Evolutionary conservation across 345 rosid species (phyloP), one percentile per base, ranked within the genome.

Genomic region (Gossypium mustelinum): DNA sequence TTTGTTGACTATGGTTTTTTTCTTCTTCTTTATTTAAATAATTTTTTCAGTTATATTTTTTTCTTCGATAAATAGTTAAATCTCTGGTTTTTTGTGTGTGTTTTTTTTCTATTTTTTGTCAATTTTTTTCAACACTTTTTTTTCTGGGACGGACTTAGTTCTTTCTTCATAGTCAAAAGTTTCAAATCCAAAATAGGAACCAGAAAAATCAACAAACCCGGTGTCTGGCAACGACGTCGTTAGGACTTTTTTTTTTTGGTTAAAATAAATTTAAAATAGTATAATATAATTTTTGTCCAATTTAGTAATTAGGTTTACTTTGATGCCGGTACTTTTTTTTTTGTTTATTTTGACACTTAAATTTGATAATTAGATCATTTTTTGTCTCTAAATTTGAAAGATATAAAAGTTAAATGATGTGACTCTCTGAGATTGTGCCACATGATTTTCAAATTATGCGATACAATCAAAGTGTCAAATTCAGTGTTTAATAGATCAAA

Each of bases 1-100:
- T 85, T 90, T 88, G 89, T 85, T 88, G 90, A 90, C 90, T 82
- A 63, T 68, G 76, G 61, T 72, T 59, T 50, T 29, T 9, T 25
- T 47, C 4, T 9, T 34, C 50, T 45, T 47, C 22, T 6, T 80
- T 47, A 3, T 11, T 48, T 48, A 29, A 24, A 51, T 9, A 60
- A 34, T 12, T 75, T 65, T 72, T 43, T 70, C 14, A 76, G 34
- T 75, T 0, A 34, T 34, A 0, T 3, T 58, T 75, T 62, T 22
- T 58, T 64, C 60, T 65, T 41, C 66, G 52, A 63, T 39, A 20
- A 55, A 14, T 48, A 3, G 29, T 20, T 29, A 34, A 68, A 34
- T 60, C 50, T 11, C 44, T 54, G 11, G 17, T 8, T 41, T 62
- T 54, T 27, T 29, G 39, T 24, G 41, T 5, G 7, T 34, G 1